Evolutionary conservation across 345 rosid genomes (phyloP), one percentile per base, ranked within the genome.

Genomic region (Alliaria petiolata): DNA sequence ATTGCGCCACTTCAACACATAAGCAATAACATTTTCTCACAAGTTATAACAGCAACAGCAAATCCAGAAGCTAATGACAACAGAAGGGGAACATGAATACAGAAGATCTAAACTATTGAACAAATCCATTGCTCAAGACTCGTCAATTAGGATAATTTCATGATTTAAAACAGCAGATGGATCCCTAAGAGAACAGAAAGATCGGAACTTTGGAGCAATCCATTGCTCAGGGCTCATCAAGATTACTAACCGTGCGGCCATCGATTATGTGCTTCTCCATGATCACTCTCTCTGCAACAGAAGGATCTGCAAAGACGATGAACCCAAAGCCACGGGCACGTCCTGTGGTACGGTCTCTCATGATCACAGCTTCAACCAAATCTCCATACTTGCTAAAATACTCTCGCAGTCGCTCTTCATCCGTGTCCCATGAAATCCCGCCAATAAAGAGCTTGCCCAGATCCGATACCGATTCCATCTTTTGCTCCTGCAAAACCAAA

Each of bases 401-500:
- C 57, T 89, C 95, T 78, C 87, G 81, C 3, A 93, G 87, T 10
- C 96, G 86, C 70, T 89, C 97, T 74, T 93, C 98, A 58, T 89
- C 91, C 16, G 97, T 91, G 80, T 93, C 98, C 98, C 98, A 93
- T 6, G 98, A 93, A 74, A 93, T 91, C 80, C 98, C 98, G 74
- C 98, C 98, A 76, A 93, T 83, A 87, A 93, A 93, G 78, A 93
- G 97, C 86, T 93, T 93, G 36, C 98, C 97, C 77, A 85, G 96
- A 91, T 91, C 97, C 74, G 97, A 65, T 56, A 9, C 65, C 10
- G 71, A 89, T 81, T 89, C 97, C 97, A 93, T 93, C 91, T 78
- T 85, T 67, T 69, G 86, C 85, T 72, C 81, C 80, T 77, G 36
- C 67, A 58, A 76, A 83, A 57, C 78, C 16, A 76, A 75, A 77